Evolutionary conservation across 768 basidiomycete species (phyloP).

Genomic region (Boletus reticulatus): DNA sequence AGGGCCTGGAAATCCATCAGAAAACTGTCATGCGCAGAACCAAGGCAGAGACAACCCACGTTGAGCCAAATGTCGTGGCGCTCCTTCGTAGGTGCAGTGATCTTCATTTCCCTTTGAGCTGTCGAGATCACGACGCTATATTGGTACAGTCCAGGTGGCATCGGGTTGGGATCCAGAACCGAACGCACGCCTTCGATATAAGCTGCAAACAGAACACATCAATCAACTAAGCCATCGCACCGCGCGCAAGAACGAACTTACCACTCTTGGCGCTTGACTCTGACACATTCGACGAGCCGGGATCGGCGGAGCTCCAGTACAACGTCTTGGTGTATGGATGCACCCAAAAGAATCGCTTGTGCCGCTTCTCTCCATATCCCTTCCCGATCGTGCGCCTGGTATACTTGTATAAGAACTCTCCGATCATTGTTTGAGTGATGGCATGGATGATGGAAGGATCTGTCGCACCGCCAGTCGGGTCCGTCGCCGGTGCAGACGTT

Average conservation of each 20-base stretch:
- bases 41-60: slow-evolving; percentile 44
- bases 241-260: slow-evolving; percentile 43
- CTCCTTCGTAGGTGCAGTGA: slow-evolving; percentile 95
- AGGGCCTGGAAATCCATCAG: slow-evolving; percentile 59
- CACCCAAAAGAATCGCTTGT: slow-evolving; percentile 99
- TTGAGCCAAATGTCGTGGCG: slow-evolving; percentile 97
- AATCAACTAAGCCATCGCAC: slow-evolving; percentile 9
- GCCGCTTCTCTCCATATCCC: slow-evolving; percentile 85
- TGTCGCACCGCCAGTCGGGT: slow-evolving; percentile 48
- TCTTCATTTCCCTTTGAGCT: slow-evolving; percentile 94
- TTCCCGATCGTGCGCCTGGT: slow-evolving; percentile 87
- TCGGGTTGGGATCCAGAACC: slow-evolving; percentile 93
- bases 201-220: slow-evolving; percentile 44
- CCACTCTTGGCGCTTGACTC: slow-evolving; percentile 97
- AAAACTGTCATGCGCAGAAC: slow-evolving; percentile 6
- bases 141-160: slow-evolving; percentile 90
- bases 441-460: slow-evolving; percentile 92
- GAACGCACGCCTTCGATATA: slow-evolving; percentile 91
- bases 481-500: slow-evolving; percentile 41
- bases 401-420: slow-evolving; percentile 98
- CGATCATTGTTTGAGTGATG: slow-evolving; percentile 99
- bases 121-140: slow-evolving; percentile 93
- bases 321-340: slow-evolving; percentile 98
- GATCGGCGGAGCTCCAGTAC: slow-evolving; percentile 96
- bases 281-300: slow-evolving; percentile 80